Conservation (phyloP, 768 basidiomycete genomes). For the Epithele typhae region DNA sequence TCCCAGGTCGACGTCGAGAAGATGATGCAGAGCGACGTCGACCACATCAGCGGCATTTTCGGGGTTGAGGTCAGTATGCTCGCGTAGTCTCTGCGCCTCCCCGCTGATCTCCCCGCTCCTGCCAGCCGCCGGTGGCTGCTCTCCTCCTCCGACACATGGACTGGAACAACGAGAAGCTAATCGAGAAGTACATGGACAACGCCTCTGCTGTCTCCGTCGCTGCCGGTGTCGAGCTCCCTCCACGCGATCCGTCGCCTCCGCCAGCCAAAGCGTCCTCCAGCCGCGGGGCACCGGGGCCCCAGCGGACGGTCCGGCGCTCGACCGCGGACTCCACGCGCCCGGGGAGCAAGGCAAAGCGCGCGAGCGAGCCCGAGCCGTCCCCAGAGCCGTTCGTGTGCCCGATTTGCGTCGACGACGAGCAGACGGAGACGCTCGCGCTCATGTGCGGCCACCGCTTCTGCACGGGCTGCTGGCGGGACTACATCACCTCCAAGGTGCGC, state of each 20-base stretch:
- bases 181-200: slow-evolving; percentile 97
- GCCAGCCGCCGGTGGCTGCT: slow-evolving; percentile 65
- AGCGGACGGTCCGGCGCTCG: slow-evolving; percentile 21
- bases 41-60: slow-evolving; percentile 84
- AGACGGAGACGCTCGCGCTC: slow-evolving; percentile 60
- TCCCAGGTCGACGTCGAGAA: slow-evolving; percentile 69
- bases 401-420: slow-evolving; percentile 84
- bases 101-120: slow-evolving; percentile 2
- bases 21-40: slow-evolving; percentile 73
- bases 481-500: slow-evolving; percentile 73
- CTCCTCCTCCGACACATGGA: slow-evolving; percentile 76
- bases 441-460: slow-evolving; percentile 86
- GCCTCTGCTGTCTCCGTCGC: slow-evolving; percentile 62
- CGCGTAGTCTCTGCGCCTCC: neutral
- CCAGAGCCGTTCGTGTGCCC: slow-evolving; percentile 83
- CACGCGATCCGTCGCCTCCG: slow-evolving; percentile 21
- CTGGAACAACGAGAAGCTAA: slow-evolving; percentile 96
- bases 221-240: slow-evolving; percentile 64
- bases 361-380: slow-evolving; percentile 25
- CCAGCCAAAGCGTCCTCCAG: slow-evolving; percentile 29
- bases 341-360: slow-evolving; percentile 24
- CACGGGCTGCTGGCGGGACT: slow-evolving; percentile 78
- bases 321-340: slow-evolving; percentile 21
- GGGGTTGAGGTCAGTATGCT: slow-evolving; percentile 75
- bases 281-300: slow-evolving; percentile 28